Percentiles rank a stretch among this genome's conserved stretches.
phyloP scores from a whole-genome alignment of 2,329 filamentous ascomycete species.

The Beauveria rudraprayagi region DNA sequence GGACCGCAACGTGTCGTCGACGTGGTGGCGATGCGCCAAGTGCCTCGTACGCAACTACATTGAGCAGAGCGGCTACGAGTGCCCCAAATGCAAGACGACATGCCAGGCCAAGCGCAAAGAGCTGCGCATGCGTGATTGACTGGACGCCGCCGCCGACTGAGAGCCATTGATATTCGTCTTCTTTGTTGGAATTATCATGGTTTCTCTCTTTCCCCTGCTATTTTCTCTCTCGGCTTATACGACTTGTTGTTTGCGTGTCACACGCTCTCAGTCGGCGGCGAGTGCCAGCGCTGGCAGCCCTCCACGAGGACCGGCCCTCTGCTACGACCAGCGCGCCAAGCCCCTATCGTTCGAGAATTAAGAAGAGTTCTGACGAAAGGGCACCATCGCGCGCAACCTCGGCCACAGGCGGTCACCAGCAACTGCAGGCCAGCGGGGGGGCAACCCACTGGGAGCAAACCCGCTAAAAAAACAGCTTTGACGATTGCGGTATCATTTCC shows the following conservation, averaged over 20 bases:
- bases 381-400: neutral
- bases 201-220: neutral
- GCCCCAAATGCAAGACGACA: constrained; percentile 36
- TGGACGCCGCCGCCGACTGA: neutral
- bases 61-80: constrained; percentile 34
- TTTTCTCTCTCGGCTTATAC: neutral
- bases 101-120: constrained; percentile 38
- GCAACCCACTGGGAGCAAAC: neutral
- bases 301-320: too few species aligned
- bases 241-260: neutral
- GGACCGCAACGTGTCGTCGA: constrained; percentile 28
- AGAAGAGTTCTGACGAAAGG: neutral
- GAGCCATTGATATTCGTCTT: neutral
- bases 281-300: neutral
- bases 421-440: neutral
- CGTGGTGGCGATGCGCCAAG: constrained; percentile 48
- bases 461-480: neutral
- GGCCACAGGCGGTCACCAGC: neutral
- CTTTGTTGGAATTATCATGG: neutral
- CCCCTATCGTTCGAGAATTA: neutral
- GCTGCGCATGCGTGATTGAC: constrained; percentile 21
- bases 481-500: neutral
- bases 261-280: constrained; percentile 6
- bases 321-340: too few species aligned
- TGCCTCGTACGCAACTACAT: constrained; percentile 41